Base-by-base conservation (phyloP, 2,329 filamentous ascomycete genomes). In the Talaromyces sp. region DNA sequence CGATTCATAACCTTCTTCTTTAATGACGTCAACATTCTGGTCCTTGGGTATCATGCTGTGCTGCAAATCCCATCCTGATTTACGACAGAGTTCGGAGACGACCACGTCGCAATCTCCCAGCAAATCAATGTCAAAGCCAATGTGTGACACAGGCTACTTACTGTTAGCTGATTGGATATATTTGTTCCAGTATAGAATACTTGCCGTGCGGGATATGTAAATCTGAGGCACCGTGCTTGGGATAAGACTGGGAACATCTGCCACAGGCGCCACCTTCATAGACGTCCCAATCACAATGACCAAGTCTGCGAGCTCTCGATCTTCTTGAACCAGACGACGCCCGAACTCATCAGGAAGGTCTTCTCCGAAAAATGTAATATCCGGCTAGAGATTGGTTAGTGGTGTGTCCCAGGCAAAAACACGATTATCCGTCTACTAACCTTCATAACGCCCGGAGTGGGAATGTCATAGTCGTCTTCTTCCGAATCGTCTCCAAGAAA, bases 281-380 rank as follows among this genome's bases (percentile, higher is more conserved):
- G 90, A 95, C 0, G 95, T 99, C 66, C 95, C 95, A 69, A 99
- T 97, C 67, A 98, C 93, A 67, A 99, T 88, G 67, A 98, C 90
- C 16, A 99, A 83, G 73, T 99, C 95, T 1, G 90, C 91, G 61
- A 85, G 82, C 65, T 91, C 86, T 63, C 87, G 87, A 75, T 99
- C 95, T 68, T 91, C 85, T 63, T 91, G 83, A n/a, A 90, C 87
- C 14, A 98, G 84, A 7, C 93, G 89, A 56, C 86, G 82, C 61
- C 89, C 90, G 76, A 99, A 99, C 67, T 87, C 85, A 68, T 91
- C 87, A 0, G 94, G 93, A 1, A 99, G 87, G 57, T 88, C 84
- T 78, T 99, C 95, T 68, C 94, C 94, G 70, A 98, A 98, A 80
- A 99, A 98, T 54, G 92, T 98, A 72, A 99, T 98, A 78, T 98